Percentiles rank a stretch among this genome's conserved stretches.
Conservation (phyloP, 371 early-diverging fungal genomes). For the Mucor irregularis region DNA sequence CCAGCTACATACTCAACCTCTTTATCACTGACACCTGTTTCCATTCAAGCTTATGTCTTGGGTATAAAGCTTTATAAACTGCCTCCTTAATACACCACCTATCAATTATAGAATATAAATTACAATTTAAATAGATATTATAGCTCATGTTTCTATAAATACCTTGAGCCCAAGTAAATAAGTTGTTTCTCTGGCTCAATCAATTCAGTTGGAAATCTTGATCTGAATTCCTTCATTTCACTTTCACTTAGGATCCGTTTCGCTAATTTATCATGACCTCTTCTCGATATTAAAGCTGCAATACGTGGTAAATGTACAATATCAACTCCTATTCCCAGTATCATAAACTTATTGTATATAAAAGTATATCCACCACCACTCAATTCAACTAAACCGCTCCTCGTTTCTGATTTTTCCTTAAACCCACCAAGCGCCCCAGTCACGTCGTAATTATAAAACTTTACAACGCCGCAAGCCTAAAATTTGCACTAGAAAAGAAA, state of each 20-base stretch:
- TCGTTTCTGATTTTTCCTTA: too few species aligned
- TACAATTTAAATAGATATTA: background rate
- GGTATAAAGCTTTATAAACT: slow-evolving; percentile 65
- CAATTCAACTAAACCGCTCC: too few species aligned
- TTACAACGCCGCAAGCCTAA: too few species aligned
- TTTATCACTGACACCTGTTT: slow-evolving; percentile 64
- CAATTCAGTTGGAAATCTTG: background rate
- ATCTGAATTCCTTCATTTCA: slow-evolving; percentile 37
- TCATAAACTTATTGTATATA: too few species aligned
- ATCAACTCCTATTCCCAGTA: slow-evolving; percentile 63
- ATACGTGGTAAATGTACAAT: slow-evolving; percentile 56
- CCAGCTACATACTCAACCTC: slow-evolving; percentile 32
- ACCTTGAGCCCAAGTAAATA: slow-evolving; percentile 43
- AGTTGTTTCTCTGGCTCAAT: slow-evolving; percentile 9
- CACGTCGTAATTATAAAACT: too few species aligned
- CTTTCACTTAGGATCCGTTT: slow-evolving; percentile 42
- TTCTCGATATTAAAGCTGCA: slow-evolving; percentile 29
- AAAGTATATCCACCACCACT: too few species aligned
- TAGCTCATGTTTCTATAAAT: background rate
- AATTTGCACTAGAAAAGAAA: too few species aligned
- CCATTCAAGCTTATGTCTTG: slow-evolving; percentile 60
- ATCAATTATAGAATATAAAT: background rate
- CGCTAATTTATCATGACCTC: slow-evolving; percentile 35
- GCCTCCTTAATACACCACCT: slow-evolving; percentile 75
- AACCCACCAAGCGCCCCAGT: too few species aligned